Percentiles rank a stretch among this genome's conserved stretches.
Conservation (phyloP, 768 basidiomycete genomes). For the Termitomyces sp. region DNA sequence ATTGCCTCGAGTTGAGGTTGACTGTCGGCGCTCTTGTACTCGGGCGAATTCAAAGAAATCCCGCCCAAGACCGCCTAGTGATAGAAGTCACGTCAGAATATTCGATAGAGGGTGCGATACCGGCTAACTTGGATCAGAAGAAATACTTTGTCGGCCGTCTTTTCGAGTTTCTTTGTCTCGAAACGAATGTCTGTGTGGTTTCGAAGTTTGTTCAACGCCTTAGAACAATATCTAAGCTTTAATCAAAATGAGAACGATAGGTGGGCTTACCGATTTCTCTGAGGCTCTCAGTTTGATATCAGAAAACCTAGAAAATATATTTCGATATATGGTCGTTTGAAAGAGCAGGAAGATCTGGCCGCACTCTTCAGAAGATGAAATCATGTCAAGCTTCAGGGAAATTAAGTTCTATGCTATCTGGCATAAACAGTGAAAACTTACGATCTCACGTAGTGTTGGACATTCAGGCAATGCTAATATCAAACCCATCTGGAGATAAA, state of each 20-base stretch:
- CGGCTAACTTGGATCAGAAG: conserved; percentile 68
- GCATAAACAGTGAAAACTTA: conserved; percentile 29
- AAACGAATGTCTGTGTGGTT: conserved; percentile 79
- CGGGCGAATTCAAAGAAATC: conserved; percentile 61
- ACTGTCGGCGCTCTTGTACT: conserved; percentile 69
- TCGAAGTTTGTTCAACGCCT: conserved; percentile 65
- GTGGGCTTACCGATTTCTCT: conserved; percentile 61
- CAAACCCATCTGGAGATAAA: conserved; percentile 53
- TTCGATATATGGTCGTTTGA: not conserved
- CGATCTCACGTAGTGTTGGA: conserved; percentile 63
- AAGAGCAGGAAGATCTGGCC: conserved; percentile 10
- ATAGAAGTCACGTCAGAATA: not conserved
- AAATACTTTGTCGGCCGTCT: conserved; percentile 74
- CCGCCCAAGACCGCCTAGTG: conserved; percentile 67
- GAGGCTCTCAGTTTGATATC: conserved; percentile 68
- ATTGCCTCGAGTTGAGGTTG: conserved; percentile 70
- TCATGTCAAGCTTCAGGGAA: conserved; percentile 51
- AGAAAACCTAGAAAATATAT: conserved; percentile 46
- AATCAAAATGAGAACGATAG: not conserved
- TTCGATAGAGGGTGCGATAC: not conserved
- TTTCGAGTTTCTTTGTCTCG: conserved; percentile 65
- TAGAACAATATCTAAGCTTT: not conserved
- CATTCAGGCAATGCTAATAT: conserved; percentile 57
- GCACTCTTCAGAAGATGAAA: conserved; percentile 68
- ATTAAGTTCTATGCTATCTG: not conserved